Conservation (phyloP, 192 early-diverging fungal genomes). For the Oehlia diaphana region DNA sequence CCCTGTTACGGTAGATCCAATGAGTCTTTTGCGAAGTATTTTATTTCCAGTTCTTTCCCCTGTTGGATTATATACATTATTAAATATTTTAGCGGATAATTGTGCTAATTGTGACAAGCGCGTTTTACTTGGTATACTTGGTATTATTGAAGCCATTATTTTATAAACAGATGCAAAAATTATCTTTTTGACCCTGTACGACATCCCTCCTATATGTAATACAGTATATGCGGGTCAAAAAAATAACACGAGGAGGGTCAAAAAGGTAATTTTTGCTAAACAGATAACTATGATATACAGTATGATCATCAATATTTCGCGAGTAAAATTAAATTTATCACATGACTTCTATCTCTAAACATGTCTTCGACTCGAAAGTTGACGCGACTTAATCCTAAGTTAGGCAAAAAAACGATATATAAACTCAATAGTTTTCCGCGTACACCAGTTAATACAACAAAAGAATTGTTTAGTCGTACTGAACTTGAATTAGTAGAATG, state of each 20-base stretch:
- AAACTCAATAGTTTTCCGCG: background rate
- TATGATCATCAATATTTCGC: too few species aligned
- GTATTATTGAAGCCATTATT: background rate
- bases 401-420: background rate
- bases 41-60: conserved; percentile 68
- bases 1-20: conserved; percentile 64
- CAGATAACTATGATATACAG: background rate
- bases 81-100: conserved; percentile 53
- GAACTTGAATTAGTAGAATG: conserved; percentile 23
- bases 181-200: too few species aligned
- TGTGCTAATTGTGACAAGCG: background rate
- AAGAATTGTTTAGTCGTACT: conserved; percentile 3
- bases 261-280: too few species aligned
- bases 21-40: conserved; percentile 64
- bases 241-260: too few species aligned
- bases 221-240: too few species aligned
- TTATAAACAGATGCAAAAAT: too few species aligned
- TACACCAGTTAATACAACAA: background rate
- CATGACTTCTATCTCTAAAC: background rate
- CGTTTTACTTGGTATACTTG: background rate
- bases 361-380: background rate
- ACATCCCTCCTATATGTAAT: too few species aligned
- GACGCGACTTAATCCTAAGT: background rate
- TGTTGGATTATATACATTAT: conserved; percentile 70
- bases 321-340: too few species aligned